Percentiles rank a stretch among this genome's conserved stretches.
Evolutionary conservation across 352 stramenopile species (phyloP).

Genomic region (Globisporangium orthogonon): DNA sequence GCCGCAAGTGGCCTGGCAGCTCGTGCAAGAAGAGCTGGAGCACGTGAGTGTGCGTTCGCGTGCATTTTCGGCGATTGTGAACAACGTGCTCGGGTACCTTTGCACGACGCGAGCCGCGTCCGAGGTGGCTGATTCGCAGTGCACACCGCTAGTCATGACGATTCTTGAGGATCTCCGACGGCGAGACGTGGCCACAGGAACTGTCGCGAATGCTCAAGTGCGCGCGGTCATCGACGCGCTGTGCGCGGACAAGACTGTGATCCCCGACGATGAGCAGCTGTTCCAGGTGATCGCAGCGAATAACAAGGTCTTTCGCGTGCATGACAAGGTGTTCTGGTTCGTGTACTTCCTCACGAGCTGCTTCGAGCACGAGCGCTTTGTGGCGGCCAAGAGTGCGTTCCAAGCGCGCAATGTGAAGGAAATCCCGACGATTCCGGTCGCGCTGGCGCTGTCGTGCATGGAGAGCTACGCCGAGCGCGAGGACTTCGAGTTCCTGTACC

Average conservation of each 20-base stretch:
- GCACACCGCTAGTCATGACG: conserved; percentile 1
- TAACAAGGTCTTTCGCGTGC: background rate
- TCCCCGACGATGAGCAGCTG: conserved; percentile 3
- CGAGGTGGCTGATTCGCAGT: background rate
- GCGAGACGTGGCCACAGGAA: background rate
- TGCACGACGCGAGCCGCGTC: background rate
- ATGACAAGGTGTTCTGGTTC: conserved; percentile 8
- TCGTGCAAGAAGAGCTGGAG: conserved; percentile 9
- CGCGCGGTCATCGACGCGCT: conserved; percentile 8
- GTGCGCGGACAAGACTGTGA: background rate
- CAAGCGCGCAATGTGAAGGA: background rate
- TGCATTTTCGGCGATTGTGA: background rate
- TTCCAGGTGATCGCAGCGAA: background rate
- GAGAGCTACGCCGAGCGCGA: background rate
- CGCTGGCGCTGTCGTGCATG: conserved; percentile 5
- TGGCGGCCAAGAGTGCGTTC: conserved; percentile 7
- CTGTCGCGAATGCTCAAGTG: conserved; percentile 5
- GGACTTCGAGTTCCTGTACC: conserved; percentile 10
- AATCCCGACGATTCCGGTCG: conserved; percentile 5
- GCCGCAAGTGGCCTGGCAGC: conserved; percentile 3
- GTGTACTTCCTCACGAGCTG: conserved; percentile 5
- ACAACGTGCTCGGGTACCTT: conserved; percentile 6
- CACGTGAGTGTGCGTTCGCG: conserved; percentile 1
- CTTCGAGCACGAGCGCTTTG: conserved; percentile 5
- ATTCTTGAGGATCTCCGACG: conserved; percentile 9